Base-by-base conservation (phyloP, 2,329 filamentous ascomycete species). In the Colletotrichum sp. region DNA sequence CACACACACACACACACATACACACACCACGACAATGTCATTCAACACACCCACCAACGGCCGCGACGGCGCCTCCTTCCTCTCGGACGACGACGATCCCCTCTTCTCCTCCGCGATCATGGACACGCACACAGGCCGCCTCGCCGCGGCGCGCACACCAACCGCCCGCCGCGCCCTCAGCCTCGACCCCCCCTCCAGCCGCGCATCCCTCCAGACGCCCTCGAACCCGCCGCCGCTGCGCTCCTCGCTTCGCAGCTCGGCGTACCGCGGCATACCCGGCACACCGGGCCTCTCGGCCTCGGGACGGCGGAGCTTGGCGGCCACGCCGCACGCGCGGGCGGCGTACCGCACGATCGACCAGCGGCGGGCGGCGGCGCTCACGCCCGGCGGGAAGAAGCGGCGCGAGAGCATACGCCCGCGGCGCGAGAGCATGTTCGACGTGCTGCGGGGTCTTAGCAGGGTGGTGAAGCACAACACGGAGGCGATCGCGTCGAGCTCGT, bases 311-410 rank as follows among this genome's bases (percentile, higher is more conserved):
- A 81, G 80, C 75, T 84, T 86, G 80, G 83, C 84, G 15, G 84
- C 86, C 5, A 93, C 91, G 21, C 91, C 91, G 0, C 91, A 93
- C 79, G 90, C 88, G 61, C 88, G 88, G 77, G 91, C 90, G 13
- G 91, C 91, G 57, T 87, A 87, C 62, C 86, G 89, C 59, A 87
- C 90, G 36, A 85, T 92, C 66, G 87, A 92, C 76, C 86, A 88
- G 75, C 89, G 91, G 7, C 88, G 91, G 55, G 87, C 88, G 4
- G 89, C 89, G 61, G 84, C 91, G 62, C 87, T 91, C 75, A 93
- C 91, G 0, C 91, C 91, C 0, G 90, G 90, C 21, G 88, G 88
- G 75, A 87, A 87, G 67, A 87, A 73, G 36, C 70, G 89, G 24
- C 86, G 91, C n/a, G 87, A 87, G 77, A 92, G 90, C 78, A 79